Evolutionary conservation across 2,329 filamentous ascomycete species (phyloP), one percentile per base, ranked within the genome.

Genomic region (Paecilomyces formosus): DNA sequence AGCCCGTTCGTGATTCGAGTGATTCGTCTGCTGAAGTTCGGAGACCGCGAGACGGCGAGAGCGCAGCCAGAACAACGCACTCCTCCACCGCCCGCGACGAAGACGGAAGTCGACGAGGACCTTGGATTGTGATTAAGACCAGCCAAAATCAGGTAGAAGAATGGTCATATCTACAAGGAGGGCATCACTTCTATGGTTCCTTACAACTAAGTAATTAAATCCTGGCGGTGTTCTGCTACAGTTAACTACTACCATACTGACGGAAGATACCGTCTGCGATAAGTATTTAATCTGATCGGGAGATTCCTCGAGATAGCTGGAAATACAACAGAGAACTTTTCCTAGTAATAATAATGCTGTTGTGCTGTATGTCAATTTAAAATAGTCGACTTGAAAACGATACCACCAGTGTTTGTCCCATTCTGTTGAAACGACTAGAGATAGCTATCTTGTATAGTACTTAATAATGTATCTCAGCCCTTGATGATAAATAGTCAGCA

Each of bases 21-120:
- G 51, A 58, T 60, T 55, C 58, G 55, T 58, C 49, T 52, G 33
- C 50, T 59, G 33, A 33, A 65, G 64, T 69, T 66, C 70, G 70
- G 71, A 65, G 70, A 67, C 64, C 70, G 70, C 61, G 63, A 73
- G 68, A 65, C 65, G 64, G 62, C 66, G 64, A 65, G 64, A 68
- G 70, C 68, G 72, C 71, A 70, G 68, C 63, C 51, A 26, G 24
- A 39, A 39, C 28, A 15, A 21, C n/a, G 30, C 35, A 35, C 50
- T 31, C 45, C 53, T 55, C 53, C 53, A 55, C 33, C 53, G 52
- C 52, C 39, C 50, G 24, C 12, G 50, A 24, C 24, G 50, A 21
- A 28, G n/a, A 26, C 50, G 35, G 35, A 45, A 55, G 52, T 35
- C 53, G 50, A 57, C 58, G 31, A 33, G 57, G 58, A 54, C 39